Conservation (phyloP, 2,329 filamentous ascomycete species). For the Botryotinia globosa region DNA sequence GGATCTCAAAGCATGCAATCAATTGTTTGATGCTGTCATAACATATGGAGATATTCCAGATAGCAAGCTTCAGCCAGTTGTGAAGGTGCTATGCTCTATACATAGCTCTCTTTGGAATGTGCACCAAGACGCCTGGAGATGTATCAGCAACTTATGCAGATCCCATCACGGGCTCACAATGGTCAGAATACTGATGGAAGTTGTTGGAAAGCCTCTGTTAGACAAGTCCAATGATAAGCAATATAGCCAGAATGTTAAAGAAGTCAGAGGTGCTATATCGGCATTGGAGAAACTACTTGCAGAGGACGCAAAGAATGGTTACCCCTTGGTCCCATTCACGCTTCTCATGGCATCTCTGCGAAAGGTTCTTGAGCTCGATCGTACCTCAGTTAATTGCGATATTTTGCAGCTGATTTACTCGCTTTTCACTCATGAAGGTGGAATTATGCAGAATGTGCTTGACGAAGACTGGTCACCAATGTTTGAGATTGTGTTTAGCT, state of each 20-base stretch:
- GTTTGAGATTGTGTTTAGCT: conserved; percentile 57
- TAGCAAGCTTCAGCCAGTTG: conserved; percentile 59
- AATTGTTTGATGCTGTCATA: conserved; percentile 66
- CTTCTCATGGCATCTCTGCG: conserved; percentile 57
- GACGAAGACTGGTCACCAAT: conserved; percentile 66
- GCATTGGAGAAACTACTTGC: conserved; percentile 62
- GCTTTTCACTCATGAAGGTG: conserved; percentile 53
- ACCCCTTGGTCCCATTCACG: conserved; percentile 57
- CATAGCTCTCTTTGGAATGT: conserved; percentile 62
- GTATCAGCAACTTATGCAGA: conserved; percentile 65
- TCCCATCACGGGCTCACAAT: conserved; percentile 72
- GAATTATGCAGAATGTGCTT: conserved; percentile 54
- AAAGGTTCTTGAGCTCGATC: conserved; percentile 44
- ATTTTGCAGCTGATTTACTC: conserved; percentile 46
- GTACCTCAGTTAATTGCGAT: conserved; percentile 38
- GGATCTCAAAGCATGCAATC: conserved; percentile 66
- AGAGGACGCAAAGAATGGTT: conserved; percentile 58
- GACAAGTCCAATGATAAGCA: conserved; percentile 48
- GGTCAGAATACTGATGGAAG: conserved; percentile 62
- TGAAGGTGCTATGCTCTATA: conserved; percentile 70
- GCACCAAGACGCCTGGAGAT: conserved; percentile 65
- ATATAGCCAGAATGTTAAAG: conserved; percentile 46
- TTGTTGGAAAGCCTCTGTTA: conserved; percentile 50
- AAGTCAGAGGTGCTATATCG: conserved; percentile 60
- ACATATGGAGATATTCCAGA: conserved; percentile 69